These are phyloP conservation scores for Candida sphagnicola DNA, from an alignment of 805 yeast genomes.

Conservation along the genomic window DNA sequence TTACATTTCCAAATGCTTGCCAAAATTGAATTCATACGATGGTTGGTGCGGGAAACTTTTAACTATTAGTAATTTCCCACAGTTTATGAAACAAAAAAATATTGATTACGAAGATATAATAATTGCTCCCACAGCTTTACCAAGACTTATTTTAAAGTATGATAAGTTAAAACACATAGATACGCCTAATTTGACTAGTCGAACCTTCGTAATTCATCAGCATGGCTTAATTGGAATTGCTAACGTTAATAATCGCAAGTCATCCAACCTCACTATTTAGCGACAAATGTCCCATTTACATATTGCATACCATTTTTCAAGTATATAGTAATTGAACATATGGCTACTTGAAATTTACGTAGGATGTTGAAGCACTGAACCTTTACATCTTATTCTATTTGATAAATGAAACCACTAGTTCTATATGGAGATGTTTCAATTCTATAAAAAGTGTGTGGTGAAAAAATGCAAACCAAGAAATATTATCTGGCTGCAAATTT, in stretches of 20 bases:
- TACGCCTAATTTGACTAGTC: constrained; percentile 7
- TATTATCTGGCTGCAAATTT: too few relatives aligned
- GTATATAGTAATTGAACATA: too few relatives aligned
- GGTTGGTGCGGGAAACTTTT: constrained; percentile 26
- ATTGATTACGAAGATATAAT: constrained; percentile 9
- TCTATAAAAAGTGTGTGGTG: too few relatives aligned
- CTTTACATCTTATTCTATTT: too few relatives aligned
- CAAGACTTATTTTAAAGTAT: constrained; percentile 2
- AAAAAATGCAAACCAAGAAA: too few relatives aligned
- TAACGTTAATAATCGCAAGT: too few relatives aligned
- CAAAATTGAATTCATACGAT: constrained; percentile 35
- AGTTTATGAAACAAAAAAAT: constrained; percentile 5
- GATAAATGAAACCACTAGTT: too few relatives aligned
- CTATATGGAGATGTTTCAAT: too few relatives aligned
- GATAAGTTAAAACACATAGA: background rate
- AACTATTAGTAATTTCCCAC: constrained; percentile 16
- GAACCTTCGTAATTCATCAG: constrained; percentile 22
- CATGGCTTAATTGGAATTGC: constrained; percentile 27
- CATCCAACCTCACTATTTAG: background rate
- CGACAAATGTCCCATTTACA: background rate
- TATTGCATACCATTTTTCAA: too few relatives aligned
- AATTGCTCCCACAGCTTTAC: constrained; percentile 9
- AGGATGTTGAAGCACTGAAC: too few relatives aligned
- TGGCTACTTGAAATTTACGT: too few relatives aligned
- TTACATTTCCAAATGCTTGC: constrained; percentile 35